Conservation (phyloP, 768 basidiomycete species). For the Pleurotus salmoneostramineus region DNA sequence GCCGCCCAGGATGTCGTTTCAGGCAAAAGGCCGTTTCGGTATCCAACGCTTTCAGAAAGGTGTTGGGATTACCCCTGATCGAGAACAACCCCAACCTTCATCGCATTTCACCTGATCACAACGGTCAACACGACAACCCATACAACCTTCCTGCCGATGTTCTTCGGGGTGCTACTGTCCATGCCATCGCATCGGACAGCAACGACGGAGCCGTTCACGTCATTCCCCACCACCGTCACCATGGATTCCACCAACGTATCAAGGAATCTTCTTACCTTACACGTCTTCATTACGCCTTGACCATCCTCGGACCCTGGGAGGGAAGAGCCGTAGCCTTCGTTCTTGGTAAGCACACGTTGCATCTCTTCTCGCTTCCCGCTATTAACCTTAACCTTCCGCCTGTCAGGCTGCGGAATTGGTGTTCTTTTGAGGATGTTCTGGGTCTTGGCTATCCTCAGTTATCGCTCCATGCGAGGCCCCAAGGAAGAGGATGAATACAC, state of each 20-base stretch:
- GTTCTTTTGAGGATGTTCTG: slow-evolving; percentile 80
- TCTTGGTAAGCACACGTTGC: slow-evolving; percentile 48
- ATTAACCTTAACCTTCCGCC: neutral
- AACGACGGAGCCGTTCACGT: slow-evolving; percentile 27
- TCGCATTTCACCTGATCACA: no score
- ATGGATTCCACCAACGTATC: slow-evolving; percentile 21
- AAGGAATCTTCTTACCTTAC: slow-evolving; percentile 42
- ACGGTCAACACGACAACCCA: no score
- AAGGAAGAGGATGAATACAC: slow-evolving; percentile 36
- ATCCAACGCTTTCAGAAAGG: slow-evolving; percentile 51
- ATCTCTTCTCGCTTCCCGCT: neutral
- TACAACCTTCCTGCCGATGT: no score
- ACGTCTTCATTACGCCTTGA: slow-evolving; percentile 63
- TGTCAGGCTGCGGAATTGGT: slow-evolving; percentile 76
- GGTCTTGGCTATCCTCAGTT: slow-evolving; percentile 61
- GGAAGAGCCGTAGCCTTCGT: slow-evolving; percentile 81
- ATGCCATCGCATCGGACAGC: neutral
- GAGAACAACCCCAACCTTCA: slow-evolving; percentile 13
- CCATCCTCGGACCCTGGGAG: slow-evolving; percentile 77
- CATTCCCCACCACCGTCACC: slow-evolving; percentile 18
- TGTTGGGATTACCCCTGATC: slow-evolving; percentile 52
- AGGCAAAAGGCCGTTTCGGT: slow-evolving; percentile 47
- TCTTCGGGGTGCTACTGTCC: no score
- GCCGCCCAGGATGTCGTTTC: slow-evolving; percentile 24
- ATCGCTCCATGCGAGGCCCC: slow-evolving; percentile 49